Percentiles rank a stretch among this genome's conserved stretches.
Evolutionary conservation across 352 stramenopile species (phyloP).

Genomic region (Globisporangium paroecandrum): DNA sequence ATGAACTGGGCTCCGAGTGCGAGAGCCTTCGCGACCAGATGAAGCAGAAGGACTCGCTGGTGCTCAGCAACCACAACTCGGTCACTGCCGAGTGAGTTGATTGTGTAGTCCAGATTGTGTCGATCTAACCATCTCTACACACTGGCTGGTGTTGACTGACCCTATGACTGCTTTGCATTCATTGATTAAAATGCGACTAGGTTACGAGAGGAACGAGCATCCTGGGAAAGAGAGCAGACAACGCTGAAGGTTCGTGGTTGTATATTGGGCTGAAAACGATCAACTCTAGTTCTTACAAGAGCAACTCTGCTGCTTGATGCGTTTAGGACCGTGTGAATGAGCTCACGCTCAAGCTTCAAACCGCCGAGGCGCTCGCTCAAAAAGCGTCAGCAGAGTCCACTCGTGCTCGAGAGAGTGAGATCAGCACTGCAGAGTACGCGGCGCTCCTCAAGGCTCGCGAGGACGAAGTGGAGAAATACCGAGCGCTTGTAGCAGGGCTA

Average conservation of each 20-base stretch:
- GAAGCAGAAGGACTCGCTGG: constrained; percentile 69
- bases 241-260: constrained; percentile 37
- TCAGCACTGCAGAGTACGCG: constrained; percentile 18
- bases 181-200: constrained; percentile 17
- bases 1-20: constrained; percentile 44
- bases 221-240: constrained; percentile 46
- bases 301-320: not conserved
- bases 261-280: not conserved
- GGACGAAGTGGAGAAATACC: constrained; percentile 49
- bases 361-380: constrained; percentile 39
- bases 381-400: constrained; percentile 20
- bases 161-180: not conserved
- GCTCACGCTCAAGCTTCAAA: constrained; percentile 52
- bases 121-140: too few species aligned
- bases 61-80: constrained; percentile 57
- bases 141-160: too few species aligned
- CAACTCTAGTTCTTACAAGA: not conserved
- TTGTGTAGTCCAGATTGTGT: not conserved
- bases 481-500: constrained; percentile 28
- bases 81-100: constrained; percentile 44
- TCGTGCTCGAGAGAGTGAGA: constrained; percentile 23
- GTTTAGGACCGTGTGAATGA: constrained; percentile 46
- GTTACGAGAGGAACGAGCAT: constrained; percentile 51
- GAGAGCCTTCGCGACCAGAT: constrained; percentile 65
- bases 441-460: constrained; percentile 39